phyloP scores from a whole-genome alignment of 116 monocot genomes.

The Phalaenopsis hybrid region DNA sequence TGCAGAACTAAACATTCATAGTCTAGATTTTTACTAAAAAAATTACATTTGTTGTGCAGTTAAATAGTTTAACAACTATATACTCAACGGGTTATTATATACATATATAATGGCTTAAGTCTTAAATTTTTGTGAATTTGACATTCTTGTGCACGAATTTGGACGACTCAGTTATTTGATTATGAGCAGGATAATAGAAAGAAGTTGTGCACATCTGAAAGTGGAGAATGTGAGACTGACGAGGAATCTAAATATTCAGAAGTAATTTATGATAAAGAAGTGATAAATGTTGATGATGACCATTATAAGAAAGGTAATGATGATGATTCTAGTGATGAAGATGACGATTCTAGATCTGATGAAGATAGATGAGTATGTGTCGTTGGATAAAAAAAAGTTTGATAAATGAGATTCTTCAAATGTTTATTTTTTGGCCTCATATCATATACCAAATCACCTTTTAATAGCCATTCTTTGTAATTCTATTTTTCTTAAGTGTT shows the following conservation, averaged over 20 bases:
- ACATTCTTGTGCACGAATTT: no score
- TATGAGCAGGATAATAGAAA: background rate
- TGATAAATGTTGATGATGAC: background rate
- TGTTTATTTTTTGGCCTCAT: background rate
- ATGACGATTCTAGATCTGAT: background rate
- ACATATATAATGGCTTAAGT: no score
- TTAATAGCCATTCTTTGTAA: no score
- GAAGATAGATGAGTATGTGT: background rate
- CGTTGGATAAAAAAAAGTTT: background rate
- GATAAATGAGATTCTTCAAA: background rate
- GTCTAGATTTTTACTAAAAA: no score
- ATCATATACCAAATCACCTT: background rate
- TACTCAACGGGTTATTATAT: no score
- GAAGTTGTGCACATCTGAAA: background rate
- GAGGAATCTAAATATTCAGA: background rate
- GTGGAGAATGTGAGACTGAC: background rate
- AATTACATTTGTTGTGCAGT: no score
- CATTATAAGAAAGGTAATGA: background rate
- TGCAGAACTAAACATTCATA: no score
- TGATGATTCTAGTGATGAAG: background rate
- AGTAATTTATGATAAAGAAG: background rate
- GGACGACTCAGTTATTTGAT: background rate
- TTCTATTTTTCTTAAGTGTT: no score
- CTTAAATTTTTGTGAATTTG: no score
- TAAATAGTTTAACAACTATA: no score